Percentiles rank a stretch among this genome's conserved stretches.
These are phyloP conservation scores for Rhododendron henanense DNA, from an alignment of 148 eudicot genomes.

Conservation along the genomic window DNA sequence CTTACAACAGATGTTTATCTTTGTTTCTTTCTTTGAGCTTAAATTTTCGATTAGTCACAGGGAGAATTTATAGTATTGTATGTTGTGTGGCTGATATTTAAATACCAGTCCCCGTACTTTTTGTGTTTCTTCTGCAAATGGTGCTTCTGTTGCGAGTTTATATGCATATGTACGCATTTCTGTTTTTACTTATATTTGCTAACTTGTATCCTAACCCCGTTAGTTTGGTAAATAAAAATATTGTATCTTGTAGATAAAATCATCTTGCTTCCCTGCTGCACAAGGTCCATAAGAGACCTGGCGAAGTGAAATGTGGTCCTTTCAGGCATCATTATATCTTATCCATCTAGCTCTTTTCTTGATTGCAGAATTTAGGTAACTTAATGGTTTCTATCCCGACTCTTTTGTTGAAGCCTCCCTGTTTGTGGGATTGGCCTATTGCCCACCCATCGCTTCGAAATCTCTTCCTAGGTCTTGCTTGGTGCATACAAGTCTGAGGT, in stretches of 20 bases:
- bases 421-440: neutral
- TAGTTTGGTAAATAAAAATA: neutral
- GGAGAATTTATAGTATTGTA: neutral
- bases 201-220: neutral
- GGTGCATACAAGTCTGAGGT: neutral
- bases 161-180: neutral
- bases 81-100: neutral
- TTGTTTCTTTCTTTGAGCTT: neutral
- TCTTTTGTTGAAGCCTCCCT: neutral
- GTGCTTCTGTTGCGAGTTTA: neutral
- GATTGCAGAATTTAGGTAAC: neutral
- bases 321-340: neutral
- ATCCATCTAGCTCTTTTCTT: neutral
- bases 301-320: neutral
- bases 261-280: neutral
- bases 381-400: neutral
- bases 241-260: neutral
- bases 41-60: neutral
- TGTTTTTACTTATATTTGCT: neutral
- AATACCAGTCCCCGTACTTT: neutral
- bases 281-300: neutral
- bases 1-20: neutral
- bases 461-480: neutral
- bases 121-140: neutral
- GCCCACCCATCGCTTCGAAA: neutral